Evolutionary conservation across 2,329 filamentous ascomycete species (phyloP), one percentile per base, ranked within the genome.

Genomic region (Venturia nashicola): DNA sequence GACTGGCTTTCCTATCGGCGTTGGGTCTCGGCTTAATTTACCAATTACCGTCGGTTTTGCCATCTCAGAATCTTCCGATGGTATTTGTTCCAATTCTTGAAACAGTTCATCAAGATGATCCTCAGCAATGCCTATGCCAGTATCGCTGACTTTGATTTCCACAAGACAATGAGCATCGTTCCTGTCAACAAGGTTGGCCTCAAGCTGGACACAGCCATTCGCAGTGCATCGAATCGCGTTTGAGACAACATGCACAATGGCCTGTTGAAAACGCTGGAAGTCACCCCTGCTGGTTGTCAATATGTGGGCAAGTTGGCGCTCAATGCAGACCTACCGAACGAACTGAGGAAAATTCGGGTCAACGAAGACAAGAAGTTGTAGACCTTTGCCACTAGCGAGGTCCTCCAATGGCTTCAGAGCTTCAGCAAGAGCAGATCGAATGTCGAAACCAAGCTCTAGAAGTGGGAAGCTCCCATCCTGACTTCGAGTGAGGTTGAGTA

Each of bases 401-500:
- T 82, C 82, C 54, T 79, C 77, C 70, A 94, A 95, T 51, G 87
- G 83, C 16, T 89, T 84, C 0, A 87, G 88, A 0, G 90, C 90
- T 72, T 96, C 90, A n/a, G 78, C 79, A 2, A 96, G 80, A 1
- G 89, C 92, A 0, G 78, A 77, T 18, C 78, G 76, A 3, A 96
- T 78, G 69, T 95, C 85, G 60, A 96, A 92, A 0, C 86, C 76
- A 70, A 96, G 91, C 64, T 92, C 87, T 68, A 91, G 93, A 70
- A 92, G 82, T 3, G 96, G 76, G 1, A 86, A 82, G 59, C 87
- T 86, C 0, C 91, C 90, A 72, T 92, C 88, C 72, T 96, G 91
- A 0, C 89, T 88, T 70, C 94, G 93, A 0, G 91, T 96, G 40
- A 96, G 77, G 70, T 96, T 91, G 0, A 96, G 79, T 1, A 96